These are phyloP conservation scores for Sporothrix euskadiensis DNA, from an alignment of 2,329 filamentous ascomycete species.

Conservation along the genomic window DNA sequence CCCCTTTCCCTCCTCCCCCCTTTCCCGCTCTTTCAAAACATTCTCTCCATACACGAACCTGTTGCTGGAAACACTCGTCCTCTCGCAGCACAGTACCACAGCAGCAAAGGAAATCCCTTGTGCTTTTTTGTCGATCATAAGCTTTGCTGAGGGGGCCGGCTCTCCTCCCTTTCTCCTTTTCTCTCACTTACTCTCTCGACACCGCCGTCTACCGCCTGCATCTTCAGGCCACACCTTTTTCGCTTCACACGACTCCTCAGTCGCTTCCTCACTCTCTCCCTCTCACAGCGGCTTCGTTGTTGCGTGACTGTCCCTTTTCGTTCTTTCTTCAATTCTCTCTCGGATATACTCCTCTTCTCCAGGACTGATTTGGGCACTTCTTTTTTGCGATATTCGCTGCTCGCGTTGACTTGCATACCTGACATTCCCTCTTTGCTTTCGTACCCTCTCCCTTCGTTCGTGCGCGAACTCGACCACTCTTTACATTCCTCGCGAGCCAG, in stretches of 20 bases:
- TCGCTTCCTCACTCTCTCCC: neutral
- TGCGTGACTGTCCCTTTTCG: neutral
- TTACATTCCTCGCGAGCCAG: conserved; percentile 24
- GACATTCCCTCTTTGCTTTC: conserved; percentile 20
- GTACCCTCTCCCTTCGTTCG: conserved; percentile 23
- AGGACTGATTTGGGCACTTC: neutral
- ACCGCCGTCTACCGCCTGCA: neutral
- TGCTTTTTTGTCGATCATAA: conserved; percentile 43
- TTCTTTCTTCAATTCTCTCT: neutral
- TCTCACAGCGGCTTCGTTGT: conserved; percentile 5
- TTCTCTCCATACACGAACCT: conserved; percentile 25
- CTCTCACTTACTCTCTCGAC: conserved; percentile 6
- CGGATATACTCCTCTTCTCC: conserved; percentile 1
- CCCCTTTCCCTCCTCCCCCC: conserved; percentile 34
- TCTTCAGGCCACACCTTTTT: neutral
- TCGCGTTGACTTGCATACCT: conserved; percentile 20
- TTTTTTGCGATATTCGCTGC: conserved; percentile 12
- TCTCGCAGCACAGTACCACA: conserved; percentile 33
- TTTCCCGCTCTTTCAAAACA: conserved; percentile 32
- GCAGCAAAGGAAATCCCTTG: conserved; percentile 31
- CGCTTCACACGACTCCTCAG: neutral
- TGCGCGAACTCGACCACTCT: conserved; percentile 19
- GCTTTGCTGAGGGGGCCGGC: conserved; percentile 39
- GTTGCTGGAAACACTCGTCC: conserved; percentile 36
- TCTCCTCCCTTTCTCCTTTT: conserved; percentile 37